Conservation (phyloP, 1,284 basidiomycete genomes). For the Puccinia hordei region DNA sequence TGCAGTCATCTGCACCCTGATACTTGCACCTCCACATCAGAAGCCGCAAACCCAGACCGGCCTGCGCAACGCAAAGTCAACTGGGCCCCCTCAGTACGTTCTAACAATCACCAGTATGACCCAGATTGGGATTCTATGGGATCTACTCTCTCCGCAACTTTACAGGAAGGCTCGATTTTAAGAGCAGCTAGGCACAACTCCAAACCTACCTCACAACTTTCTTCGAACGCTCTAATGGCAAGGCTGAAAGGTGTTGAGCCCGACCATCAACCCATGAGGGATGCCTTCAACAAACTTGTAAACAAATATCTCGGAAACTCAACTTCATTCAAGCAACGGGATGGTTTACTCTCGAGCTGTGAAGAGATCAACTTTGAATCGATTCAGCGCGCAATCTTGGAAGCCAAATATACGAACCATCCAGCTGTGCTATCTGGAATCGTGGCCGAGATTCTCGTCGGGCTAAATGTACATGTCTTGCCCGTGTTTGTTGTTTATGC, state of each 20-base stretch:
- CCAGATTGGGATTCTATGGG: constrained; percentile 24
- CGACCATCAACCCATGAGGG: constrained; percentile 28
- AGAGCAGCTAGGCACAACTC: constrained; percentile 6
- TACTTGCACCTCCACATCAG: neutral
- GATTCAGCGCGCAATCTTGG: constrained; percentile 35
- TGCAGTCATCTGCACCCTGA: neutral
- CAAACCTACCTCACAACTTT: constrained; percentile 17
- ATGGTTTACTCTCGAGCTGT: constrained; percentile 27
- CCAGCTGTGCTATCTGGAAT: constrained; percentile 39
- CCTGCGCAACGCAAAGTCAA: constrained; percentile 29
- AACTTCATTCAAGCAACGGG: neutral
- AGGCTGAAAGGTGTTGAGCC: constrained; percentile 30
- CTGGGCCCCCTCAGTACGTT: constrained; percentile 47
- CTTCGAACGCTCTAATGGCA: constrained; percentile 3
- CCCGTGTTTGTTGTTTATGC: constrained; percentile 11
- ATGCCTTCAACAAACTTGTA: constrained; percentile 19
- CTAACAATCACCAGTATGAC: constrained; percentile 22
- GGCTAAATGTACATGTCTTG: constrained; percentile 40
- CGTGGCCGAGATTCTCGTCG: constrained; percentile 31
- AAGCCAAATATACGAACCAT: constrained; percentile 43
- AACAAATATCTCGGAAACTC: constrained; percentile 20
- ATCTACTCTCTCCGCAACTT: constrained; percentile 27
- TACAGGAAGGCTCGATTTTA: constrained; percentile 20
- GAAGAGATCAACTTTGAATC: constrained; percentile 22
- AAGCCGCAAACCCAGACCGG: neutral